Evolutionary conservation across 345 rosid species (phyloP).

Genomic region (Alliaria petiolata): DNA sequence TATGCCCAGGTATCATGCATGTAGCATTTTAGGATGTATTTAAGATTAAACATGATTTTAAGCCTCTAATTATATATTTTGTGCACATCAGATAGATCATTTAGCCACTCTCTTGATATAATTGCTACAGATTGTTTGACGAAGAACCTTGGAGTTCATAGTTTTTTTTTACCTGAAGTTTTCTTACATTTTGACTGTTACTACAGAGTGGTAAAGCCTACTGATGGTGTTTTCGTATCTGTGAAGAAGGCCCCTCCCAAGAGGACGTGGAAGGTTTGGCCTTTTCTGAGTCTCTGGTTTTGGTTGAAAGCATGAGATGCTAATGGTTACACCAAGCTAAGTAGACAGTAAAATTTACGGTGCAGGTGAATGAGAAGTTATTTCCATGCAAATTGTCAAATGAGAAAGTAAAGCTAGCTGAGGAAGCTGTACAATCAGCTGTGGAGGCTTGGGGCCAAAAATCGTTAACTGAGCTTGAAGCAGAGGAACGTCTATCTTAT

Average conservation of each 20-base stretch:
- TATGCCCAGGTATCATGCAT: slow-evolving; percentile 77
- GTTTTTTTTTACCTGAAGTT: slow-evolving; percentile 6
- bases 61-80: background rate
- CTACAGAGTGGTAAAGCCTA: slow-evolving; percentile 72
- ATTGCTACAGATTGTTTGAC: background rate
- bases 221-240: slow-evolving; percentile 76
- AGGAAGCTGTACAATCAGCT: slow-evolving; percentile 82
- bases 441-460: slow-evolving; percentile 82
- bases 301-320: background rate
- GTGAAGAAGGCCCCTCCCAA: slow-evolving; percentile 79
- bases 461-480: slow-evolving; percentile 86
- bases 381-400: slow-evolving; percentile 79
- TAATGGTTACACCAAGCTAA: slow-evolving; percentile 18
- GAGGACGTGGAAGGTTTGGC: slow-evolving; percentile 89
- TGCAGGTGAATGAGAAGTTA: slow-evolving; percentile 79
- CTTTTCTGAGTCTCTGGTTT: slow-evolving; percentile 6
- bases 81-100: slow-evolving; percentile 1
- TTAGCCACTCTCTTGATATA: background rate
- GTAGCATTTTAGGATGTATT: background rate
- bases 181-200: slow-evolving; percentile 19
- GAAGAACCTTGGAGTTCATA: background rate
- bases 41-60: background rate
- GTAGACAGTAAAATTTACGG: background rate
- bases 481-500: slow-evolving; percentile 91
- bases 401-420: slow-evolving; percentile 64